phyloP scores from a whole-genome alignment of 768 basidiomycete genomes.

The Aureoboletus auriporus region DNA sequence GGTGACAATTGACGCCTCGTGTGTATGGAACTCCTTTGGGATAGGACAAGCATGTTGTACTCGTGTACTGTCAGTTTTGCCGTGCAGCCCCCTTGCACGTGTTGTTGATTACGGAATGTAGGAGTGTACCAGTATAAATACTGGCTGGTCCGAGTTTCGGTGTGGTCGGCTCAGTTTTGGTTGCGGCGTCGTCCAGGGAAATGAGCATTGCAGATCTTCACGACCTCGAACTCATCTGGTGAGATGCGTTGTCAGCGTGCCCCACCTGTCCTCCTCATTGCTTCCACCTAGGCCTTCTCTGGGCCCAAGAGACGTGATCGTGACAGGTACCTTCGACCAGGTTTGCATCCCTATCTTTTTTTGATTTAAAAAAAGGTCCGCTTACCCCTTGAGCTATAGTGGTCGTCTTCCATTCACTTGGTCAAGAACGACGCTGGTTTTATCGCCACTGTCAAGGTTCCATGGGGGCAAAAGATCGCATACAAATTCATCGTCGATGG shows the following conservation, averaged over 20 bases:
- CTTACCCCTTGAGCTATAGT: constrained; percentile 36
- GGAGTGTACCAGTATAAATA: constrained; percentile 20
- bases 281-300: constrained; percentile 50
- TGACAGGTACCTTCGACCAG: constrained; percentile 77
- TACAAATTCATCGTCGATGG: constrained; percentile 86
- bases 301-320: constrained; percentile 54
- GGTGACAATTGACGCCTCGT: constrained; percentile 6
- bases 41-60: background rate
- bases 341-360: constrained; percentile 36
- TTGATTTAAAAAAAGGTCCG: background rate
- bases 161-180: constrained; percentile 13
- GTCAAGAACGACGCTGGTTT: constrained; percentile 53
- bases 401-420: constrained; percentile 57
- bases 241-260: constrained; percentile 19
- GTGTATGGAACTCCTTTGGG: constrained; percentile 1
- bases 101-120: constrained; percentile 22
- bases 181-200: constrained; percentile 17
- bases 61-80: constrained; percentile 1
- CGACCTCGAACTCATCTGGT: constrained; percentile 55
- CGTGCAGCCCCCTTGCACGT: constrained; percentile 10
- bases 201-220: constrained; percentile 41
- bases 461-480: constrained; percentile 57
- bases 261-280: background rate
- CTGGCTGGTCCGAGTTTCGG: background rate
- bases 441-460: constrained; percentile 47